Conservation (phyloP, 140 eudicot species). For the Flaveria floridana region DNA sequence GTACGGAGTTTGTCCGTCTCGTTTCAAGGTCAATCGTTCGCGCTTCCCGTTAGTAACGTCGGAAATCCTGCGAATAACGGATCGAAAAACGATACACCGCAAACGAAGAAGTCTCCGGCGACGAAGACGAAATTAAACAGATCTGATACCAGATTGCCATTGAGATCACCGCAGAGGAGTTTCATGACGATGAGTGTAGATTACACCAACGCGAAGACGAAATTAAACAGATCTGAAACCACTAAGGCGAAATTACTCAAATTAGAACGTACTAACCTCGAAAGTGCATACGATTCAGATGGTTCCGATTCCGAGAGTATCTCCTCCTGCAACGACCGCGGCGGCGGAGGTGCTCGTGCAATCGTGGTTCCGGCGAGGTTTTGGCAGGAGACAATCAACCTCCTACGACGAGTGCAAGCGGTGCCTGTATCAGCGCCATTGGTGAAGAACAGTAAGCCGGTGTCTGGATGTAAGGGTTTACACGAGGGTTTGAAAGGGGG, state of each 20-base stretch:
- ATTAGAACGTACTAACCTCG: constrained; percentile 9
- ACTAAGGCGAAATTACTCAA: constrained; percentile 13
- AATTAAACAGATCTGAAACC: constrained; percentile 55
- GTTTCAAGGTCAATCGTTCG: constrained; percentile 81
- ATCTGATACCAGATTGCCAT: constrained; percentile 51
- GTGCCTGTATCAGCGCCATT: constrained; percentile 53
- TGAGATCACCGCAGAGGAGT: constrained; percentile 40
- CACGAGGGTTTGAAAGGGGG: constrained; percentile 32
- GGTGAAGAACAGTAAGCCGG: constrained; percentile 37
- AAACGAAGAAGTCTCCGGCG: constrained; percentile 38
- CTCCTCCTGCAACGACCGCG: constrained; percentile 43
- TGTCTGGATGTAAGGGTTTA: constrained; percentile 30
- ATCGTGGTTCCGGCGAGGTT: constrained; percentile 67
- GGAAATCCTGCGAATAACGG: constrained; percentile 30
- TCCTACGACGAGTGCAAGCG: constrained; percentile 42
- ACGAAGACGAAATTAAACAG: constrained; percentile 29
- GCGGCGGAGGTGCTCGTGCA: constrained; percentile 51
- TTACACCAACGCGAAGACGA: constrained; percentile 45
- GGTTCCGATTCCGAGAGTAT: constrained; percentile 51
- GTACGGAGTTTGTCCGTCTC: constrained; percentile 77
- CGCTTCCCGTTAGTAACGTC: constrained; percentile 44
- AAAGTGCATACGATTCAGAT: constrained; percentile 22
- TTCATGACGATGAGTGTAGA: constrained; percentile 64
- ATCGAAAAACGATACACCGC: constrained; percentile 35
- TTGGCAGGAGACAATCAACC: constrained; percentile 61